Base-by-base conservation (phyloP, 1,284 basidiomycete genomes). In the Ustilago tritici region DNA sequence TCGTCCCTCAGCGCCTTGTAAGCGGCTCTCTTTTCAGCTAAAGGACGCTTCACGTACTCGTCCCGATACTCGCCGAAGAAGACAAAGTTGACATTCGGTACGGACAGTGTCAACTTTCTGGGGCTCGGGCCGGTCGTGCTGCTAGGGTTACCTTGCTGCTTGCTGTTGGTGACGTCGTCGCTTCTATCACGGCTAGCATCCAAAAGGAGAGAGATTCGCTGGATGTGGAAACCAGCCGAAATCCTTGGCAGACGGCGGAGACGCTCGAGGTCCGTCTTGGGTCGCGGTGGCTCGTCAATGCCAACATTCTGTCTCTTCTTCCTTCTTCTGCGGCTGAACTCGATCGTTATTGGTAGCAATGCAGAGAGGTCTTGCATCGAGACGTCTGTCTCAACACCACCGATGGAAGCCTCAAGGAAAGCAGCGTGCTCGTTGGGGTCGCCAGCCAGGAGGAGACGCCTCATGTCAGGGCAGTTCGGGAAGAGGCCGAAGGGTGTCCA, bases 401-500 rank as follows among this genome's bases (percentile, higher is more conserved):
- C 78, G 17, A 85, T 23, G 6, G 64, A 41, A n/a, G 75, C 56
- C 47, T 82, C 79, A 52, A 75, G 43, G 3, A 73, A 57, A 19
- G 67, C 50, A 11, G 62, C 74, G 17, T 84, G 76, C 65, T 85
- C 84, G 61, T 85, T 85, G 3, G 82, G 81, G 55, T 85, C 84
- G 19, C 70, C 61, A 0, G 55, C 50, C 32, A 85, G 70, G 43
- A 77, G 79, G 14, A 65, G 53, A 12, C 65, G 66, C 15, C 67
- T 19, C 7, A 52, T 28, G 28, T 64, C 63, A 14, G 58, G 56
- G 4, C 36, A 49, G 17, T 69, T 32, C 0, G 81, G 46, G n/a
- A 82, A 55, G 1, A 85, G 56, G n/a, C 84, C 84, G 23, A 80
- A 84, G 0, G 84, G 84, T 17, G 84, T 84, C 76, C 72, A 80